Percentiles rank a stretch among this genome's conserved stretches.
These are phyloP conservation scores for Populus tomentosa DNA, from an alignment of 441 rosid genomes.

Conservation along the genomic window DNA sequence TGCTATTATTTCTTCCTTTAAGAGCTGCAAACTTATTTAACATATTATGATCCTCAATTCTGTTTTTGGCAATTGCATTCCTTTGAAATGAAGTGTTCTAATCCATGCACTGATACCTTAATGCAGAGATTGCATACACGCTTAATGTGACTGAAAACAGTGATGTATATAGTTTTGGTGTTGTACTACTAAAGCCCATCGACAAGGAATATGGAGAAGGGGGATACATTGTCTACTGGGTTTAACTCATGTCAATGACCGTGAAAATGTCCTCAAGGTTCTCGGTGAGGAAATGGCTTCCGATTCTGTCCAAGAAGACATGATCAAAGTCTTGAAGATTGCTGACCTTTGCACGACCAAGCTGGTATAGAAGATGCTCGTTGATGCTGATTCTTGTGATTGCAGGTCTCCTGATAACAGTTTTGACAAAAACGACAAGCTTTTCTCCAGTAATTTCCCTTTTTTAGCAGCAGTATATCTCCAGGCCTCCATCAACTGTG, in stretches of 20 bases:
- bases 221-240: constrained; percentile 69
- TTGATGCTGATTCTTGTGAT: constrained; percentile 58
- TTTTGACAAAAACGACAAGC: constrained; percentile 16
- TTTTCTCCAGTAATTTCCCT: constrained; percentile 6
- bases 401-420: constrained; percentile 25
- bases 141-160: constrained; percentile 60
- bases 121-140: constrained; percentile 73
- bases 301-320: constrained; percentile 40
- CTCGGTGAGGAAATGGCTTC: constrained; percentile 47
- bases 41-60: background rate
- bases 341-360: constrained; percentile 71
- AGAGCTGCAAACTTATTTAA: background rate
- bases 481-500: background rate
- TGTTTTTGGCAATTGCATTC: background rate
- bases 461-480: background rate
- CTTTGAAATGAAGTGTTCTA: background rate
- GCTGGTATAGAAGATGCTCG: constrained; percentile 78
- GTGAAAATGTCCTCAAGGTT: constrained; percentile 40
- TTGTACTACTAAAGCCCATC: constrained; percentile 60
- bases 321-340: constrained; percentile 67
- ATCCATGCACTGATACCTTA: background rate
- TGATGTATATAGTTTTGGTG: constrained; percentile 83
- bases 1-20: background rate
- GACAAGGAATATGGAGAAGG: constrained; percentile 81
- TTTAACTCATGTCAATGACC: constrained; percentile 47